A percentile compares a stretch with the other conserved stretches of the same genome.
Conservation (phyloP, 345 rosid species). For the Eutrema japonicum region DNA sequence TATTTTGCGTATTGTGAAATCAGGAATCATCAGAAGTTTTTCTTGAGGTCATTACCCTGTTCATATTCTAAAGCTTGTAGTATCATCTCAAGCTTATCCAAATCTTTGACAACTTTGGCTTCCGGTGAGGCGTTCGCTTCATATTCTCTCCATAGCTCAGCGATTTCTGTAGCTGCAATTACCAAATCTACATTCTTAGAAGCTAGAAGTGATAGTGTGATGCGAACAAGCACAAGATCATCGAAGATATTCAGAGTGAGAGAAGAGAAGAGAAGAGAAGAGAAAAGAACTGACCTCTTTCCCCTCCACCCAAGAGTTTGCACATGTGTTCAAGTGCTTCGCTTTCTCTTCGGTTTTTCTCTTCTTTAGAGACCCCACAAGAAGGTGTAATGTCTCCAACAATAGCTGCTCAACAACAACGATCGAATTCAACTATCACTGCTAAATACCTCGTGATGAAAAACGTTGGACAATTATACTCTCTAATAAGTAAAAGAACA, state of each 20-base stretch:
- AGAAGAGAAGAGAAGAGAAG: background rate
- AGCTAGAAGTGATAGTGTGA: background rate
- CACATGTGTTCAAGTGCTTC: conserved; percentile 95
- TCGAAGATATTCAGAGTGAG: background rate
- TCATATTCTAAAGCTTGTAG: conserved; percentile 97
- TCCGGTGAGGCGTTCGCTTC: conserved; percentile 89
- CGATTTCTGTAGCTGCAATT: conserved; percentile 73
- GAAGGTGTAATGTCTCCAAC: conserved; percentile 95
- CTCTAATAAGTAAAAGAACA: background rate
- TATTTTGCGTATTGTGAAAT: conserved; percentile 7
- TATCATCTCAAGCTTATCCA: conserved; percentile 94
- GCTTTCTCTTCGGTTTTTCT: conserved; percentile 78
- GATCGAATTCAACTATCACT: background rate
- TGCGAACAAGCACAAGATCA: background rate
- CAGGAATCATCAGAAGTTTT: background rate
- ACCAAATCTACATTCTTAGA: background rate
- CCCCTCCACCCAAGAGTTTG: conserved; percentile 79
- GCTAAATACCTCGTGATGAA: background rate
- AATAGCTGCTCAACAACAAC: conserved; percentile 64
- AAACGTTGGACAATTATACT: background rate
- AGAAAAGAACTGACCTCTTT: conserved; percentile 55
- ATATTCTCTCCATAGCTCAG: conserved; percentile 82
- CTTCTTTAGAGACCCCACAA: conserved; percentile 86
- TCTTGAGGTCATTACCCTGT: conserved; percentile 56
- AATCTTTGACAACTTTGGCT: conserved; percentile 95